Conservation (phyloP, 768 basidiomycete genomes). For the Serendipita sp. region DNA sequence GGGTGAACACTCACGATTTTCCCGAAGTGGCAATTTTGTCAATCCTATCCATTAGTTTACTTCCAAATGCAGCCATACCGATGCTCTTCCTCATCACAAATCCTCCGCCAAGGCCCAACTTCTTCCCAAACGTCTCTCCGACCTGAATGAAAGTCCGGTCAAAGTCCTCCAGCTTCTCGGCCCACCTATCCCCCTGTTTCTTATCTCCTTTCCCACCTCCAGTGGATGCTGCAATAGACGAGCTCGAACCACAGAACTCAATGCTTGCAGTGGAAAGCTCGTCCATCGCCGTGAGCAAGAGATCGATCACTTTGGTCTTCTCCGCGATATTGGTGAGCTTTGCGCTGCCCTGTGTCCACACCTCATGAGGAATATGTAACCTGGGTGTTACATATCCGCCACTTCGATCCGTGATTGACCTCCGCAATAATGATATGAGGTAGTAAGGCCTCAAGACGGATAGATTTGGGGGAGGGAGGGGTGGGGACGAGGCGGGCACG, state of each 20-base stretch:
- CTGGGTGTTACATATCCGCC: conserved; percentile 82
- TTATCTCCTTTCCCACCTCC: conserved; percentile 23
- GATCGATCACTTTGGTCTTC: conserved; percentile 71
- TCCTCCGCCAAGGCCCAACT: conserved; percentile 76
- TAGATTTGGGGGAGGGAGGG: conserved; percentile 53
- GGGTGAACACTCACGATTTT: conserved; percentile 48
- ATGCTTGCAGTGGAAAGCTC: conserved; percentile 56
- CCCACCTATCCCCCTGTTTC: conserved; percentile 67
- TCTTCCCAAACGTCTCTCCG: conserved; percentile 68
- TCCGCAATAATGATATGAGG: conserved; percentile 66
- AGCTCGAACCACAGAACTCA: conserved; percentile 61
- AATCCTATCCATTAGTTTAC: conserved; percentile 64
- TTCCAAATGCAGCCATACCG: conserved; percentile 50
- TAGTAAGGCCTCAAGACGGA: conserved; percentile 74
- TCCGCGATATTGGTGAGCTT: conserved; percentile 68
- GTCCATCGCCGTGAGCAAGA: conserved; percentile 62
- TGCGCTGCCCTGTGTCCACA: conserved; percentile 73
- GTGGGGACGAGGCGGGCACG: conserved; percentile 64
- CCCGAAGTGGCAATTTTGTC: conserved; percentile 67
- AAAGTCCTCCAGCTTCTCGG: conserved; percentile 64
- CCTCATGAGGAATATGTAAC: conserved; percentile 73
- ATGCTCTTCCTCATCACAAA: conserved; percentile 66
- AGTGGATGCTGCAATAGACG: conserved; percentile 55
- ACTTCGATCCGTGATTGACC: conserved; percentile 58
- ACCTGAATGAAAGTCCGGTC: conserved; percentile 62